Base-by-base conservation (phyloP, 768 basidiomycete genomes). In the Daedaleopsis nitida region DNA sequence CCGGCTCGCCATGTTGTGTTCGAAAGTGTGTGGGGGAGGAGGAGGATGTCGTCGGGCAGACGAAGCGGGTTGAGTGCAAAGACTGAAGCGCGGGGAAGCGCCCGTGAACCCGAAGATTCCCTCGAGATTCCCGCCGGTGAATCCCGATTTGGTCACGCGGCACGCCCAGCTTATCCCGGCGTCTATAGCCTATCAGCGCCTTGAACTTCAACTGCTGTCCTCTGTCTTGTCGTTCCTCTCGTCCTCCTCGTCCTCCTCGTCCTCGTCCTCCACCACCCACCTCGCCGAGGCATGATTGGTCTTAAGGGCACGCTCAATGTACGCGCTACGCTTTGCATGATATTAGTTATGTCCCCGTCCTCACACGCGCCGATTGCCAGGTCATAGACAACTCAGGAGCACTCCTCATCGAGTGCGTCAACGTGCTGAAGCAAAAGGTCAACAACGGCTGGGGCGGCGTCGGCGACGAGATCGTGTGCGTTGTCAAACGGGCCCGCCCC, bases 341-440 rank as follows among this genome's bases (percentile, higher is more conserved):
- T 32, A 32, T n/a, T n/a, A 32, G 27, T 7, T 32, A 32, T 32
- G 27, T 32, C 27, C 7, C 27, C 7, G 27, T 32, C 27, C 27
- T 32, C 27, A 32, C 27, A 32, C 27, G 7, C 27, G 27, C 27
- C 27, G 27, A 7, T 38, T 38, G 44, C 58, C 66, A 94, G 92
- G 88, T 94, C 65, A 97, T 98, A 74, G 96, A 98, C 81, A 98
- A 98, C 76, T 95, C 96, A 7, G 96, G 96, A 35, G 96, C 94
- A 8, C 82, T 98, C 64, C 78, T 96, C 63, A 88, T 95, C 44
- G 96, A 98, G 80, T 97, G 95, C 71, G 93, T 98, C 73, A 97
- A 98, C 74, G 86, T 98, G 32, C 81, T 97, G 59, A 98, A 98
- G 76, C 87, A 92, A 73, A 98, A 98, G 75, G 92, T 94, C 68